Base-by-base conservation (phyloP, 441 rosid genomes). In the Erodium moschatum region DNA sequence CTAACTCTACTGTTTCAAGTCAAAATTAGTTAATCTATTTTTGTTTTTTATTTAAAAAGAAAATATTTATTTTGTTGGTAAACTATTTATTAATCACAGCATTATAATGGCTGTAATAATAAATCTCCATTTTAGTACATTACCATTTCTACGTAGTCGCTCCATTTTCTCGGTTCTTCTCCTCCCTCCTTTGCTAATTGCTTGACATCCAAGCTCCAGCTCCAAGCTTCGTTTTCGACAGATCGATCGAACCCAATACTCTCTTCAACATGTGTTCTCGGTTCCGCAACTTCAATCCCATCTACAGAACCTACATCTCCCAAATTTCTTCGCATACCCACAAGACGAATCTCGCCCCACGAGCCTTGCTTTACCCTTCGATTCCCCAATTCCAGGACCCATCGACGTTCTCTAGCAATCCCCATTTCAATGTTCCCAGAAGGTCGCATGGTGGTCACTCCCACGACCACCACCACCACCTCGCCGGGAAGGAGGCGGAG, bases 401-500 rank as follows among this genome's bases (percentile, higher is more conserved):
- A 20, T 68, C 52, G 40, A 5, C 40, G 40, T 6, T 35, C 40
- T 35, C 40, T 20, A 68, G 69, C 11, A 64, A 72, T 42, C 84
- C 83, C 35, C 46, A 71, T 68, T 74, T 70, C 82, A 61, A 35
- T 56, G 70, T 83, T 76, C 78, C 91, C 31, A 77, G 68, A 71
- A 76, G 98, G 76, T 89, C 89, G 90, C 95, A 91, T 81, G 75
- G 84, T 8, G 93, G 87, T 27, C 90, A 86, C 74, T 67, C 91
- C 33, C 70, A 67, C 69, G 77, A 77, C 29, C 78, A 72, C 46
- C 79, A 70, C 56, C 80, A 71, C 40, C 78, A 75, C 7, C 69
- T 70, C 3, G 65, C 79, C 12, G 79, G 76, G 0, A 65, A 81
- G 58, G 85, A 85, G 42, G 93, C 85, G 0, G 98, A 88, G 75